Base-by-base conservation (phyloP, 257 asterid genomes). In the Haberlea rhodopensis region DNA sequence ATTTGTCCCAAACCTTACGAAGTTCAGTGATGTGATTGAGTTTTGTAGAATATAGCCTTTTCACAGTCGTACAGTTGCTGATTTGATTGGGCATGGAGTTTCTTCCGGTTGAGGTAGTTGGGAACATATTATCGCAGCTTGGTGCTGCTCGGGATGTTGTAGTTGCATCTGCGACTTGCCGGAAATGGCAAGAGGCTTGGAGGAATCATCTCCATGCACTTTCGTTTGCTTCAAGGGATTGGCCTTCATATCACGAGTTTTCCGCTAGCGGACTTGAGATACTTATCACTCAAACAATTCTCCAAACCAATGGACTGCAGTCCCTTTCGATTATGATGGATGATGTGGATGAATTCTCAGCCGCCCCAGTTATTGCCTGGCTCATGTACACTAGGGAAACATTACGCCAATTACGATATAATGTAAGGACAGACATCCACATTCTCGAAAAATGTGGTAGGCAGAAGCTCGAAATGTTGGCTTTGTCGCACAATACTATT, bases 91-190 rank as follows among this genome's bases (percentile, higher is more conserved):
- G 24, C 24, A 90, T 90, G 97, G 95, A 90, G 73, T 58, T 66
- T 76, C 90, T 90, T 76, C 97, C 97, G 3, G 95, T 89, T 69
- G 94, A 89, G 88, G 95, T 89, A 27, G 80, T 89, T 60, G 97
- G 97, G 46, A 90, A 87, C 79, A 85, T 90, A 69, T 78, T 90
- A 13, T 85, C 95, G 21, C 76, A 79, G 29, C 85, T 90, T 4
- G 95, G 87, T 64, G 90, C 95, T 55, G 97, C 97, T 2, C 82
- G 95, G 1, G 95, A 90, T 62, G 86, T 87, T 43, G 88, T 90
- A 58, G 77, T 87, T 69, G 97, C 97, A 32, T 85, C 97, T 46
- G 85, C 95, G 2, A 85, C 94, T 55, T 90, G 95, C 81, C 79
- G 85, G 24, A 85, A 85, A 62, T 90, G 95, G 95, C 85, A 82